Evolutionary conservation across 2,329 filamentous ascomycete species (phyloP), one percentile per base, ranked within the genome.

Genomic region (Colletotrichum navitas): DNA sequence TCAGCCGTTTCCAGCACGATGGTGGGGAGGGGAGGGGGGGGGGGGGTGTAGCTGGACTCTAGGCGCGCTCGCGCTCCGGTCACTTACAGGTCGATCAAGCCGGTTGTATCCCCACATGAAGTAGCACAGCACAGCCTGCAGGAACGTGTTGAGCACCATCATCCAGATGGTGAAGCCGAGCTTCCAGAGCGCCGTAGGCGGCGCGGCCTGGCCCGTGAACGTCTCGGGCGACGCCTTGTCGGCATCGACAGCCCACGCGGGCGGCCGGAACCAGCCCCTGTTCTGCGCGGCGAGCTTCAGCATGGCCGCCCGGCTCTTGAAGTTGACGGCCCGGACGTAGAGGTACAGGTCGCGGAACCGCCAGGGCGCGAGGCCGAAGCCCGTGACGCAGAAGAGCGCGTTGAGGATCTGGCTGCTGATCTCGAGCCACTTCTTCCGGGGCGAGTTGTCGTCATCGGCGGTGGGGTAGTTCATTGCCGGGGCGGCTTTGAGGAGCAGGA

Each of bases 331-430:
- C 2, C 73, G 73, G 26, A 74, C 62, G 49, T 73, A 77, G 34
- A 49, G 54, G 43, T 75, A 75, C 21, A 74, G 47, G 21, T 75
- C 74, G 45, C 74, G 74, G 55, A 75, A 75, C 6, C 74, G 74
- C 94, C 94, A 97, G 0, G 94, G 94, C 1, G 93, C 91, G 10
- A 96, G 86, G 0, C 94, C 94, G 75, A 97, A 95, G 0, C 91
- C 94, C 0, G 93, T 95, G 4, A 97, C 91, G 81, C 93, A 96
- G 86, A 97, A 97, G 1, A 97, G 87, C 0, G 88, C 92, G 77
- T 94, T 97, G 43, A 74, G 66, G 63, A 74, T 73, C 63, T 74
- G 72, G 29, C 65, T 70, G 49, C 24, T 41, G 36, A 74, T 74
- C 18, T 74, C 70, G 5, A 74, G 32, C 70, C 74, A 75, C 7